A percentile compares a stretch with the other conserved stretches of the same genome.
Conservation (phyloP, 2,329 filamentous ascomycete species). For the Clarireedia homoeocarpa region DNA sequence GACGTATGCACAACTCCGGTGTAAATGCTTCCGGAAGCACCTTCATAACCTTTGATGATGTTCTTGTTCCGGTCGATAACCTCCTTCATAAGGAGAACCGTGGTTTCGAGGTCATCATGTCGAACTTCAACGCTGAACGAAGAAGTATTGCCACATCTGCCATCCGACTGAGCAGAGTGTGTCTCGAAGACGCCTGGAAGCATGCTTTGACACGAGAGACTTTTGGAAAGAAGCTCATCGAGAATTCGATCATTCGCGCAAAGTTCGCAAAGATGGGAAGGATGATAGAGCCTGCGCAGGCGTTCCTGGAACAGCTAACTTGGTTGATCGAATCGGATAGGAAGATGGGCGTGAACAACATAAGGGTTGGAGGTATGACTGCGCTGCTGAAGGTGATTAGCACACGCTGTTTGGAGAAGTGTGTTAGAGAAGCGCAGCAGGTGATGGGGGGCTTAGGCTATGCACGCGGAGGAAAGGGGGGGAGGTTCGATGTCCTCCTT, state of each 20-base stretch:
- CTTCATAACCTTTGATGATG: conserved; percentile 48
- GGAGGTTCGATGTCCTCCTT: conserved; percentile 18
- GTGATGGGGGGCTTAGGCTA: conserved; percentile 46
- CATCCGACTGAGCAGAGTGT: conserved; percentile 50
- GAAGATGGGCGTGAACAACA: conserved; percentile 22
- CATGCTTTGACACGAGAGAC: conserved; percentile 47
- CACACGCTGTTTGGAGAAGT: conserved; percentile 44
- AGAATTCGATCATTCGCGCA: conserved; percentile 49
- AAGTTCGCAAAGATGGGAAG: conserved; percentile 53
- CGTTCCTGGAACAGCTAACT: conserved; percentile 54
- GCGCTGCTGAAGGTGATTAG: conserved; percentile 45
- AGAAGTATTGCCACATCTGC: conserved; percentile 49
- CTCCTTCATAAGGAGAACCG: conserved; percentile 46
- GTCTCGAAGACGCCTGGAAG: conserved; percentile 43
- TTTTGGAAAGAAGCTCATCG: conserved; percentile 50
- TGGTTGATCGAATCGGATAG: conserved; percentile 28
- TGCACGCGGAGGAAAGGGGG: conserved; percentile 41
- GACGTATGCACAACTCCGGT: conserved; percentile 55
- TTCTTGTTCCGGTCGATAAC: conserved; percentile 45
- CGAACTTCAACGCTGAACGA: conserved; percentile 51
- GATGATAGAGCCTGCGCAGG: conserved; percentile 52
- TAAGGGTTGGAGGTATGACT: conserved; percentile 43
- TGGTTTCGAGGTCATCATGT: conserved; percentile 52
- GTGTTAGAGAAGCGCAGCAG: conserved; percentile 47
- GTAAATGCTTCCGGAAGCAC: conserved; percentile 54